A percentile compares a stretch with the other conserved stretches of the same genome.
Evolutionary conservation across 805 yeast genomes (phyloP).

Genomic region (Kluyveromyces aestuarii): DNA sequence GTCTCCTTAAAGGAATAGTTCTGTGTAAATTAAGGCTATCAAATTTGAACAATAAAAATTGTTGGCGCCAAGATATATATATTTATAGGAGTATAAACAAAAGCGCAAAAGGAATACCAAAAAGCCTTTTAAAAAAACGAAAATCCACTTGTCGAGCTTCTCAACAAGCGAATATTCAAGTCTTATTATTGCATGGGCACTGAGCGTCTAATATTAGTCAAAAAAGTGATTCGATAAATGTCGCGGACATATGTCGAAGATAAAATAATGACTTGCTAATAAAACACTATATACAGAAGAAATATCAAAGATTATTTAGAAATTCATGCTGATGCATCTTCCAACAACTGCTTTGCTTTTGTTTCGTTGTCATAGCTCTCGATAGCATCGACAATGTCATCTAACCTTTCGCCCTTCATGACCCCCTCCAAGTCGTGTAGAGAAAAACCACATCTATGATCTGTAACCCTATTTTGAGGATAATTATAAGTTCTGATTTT

Average conservation of each 20-base stretch:
- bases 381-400: conserved; percentile 46
- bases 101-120: no score
- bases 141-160: no score
- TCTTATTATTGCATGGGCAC: no score
- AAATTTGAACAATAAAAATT: no score
- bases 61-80: not conserved
- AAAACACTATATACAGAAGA: not conserved
- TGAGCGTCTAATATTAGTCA: no score
- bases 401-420: conserved; percentile 50
- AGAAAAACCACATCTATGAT: conserved; percentile 80
- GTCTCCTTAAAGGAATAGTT: not conserved
- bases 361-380: conserved; percentile 38
- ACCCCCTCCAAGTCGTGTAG: conserved; percentile 66
- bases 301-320: not conserved
- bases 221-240: not conserved
- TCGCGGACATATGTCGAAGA: no score
- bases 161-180: no score
- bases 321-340: conserved; percentile 1
- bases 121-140: no score
- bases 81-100: not conserved
- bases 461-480: conserved; percentile 88
- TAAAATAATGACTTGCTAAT: no score
- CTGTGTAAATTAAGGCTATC: not conserved
- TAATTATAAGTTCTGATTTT: conserved; percentile 90
- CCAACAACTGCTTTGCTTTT: conserved; percentile 33